Evolutionary conservation across 2,329 filamentous ascomycete genomes (phyloP), one percentile per base, ranked within the genome.

Genomic region (Mycosphaerella sp.): DNA sequence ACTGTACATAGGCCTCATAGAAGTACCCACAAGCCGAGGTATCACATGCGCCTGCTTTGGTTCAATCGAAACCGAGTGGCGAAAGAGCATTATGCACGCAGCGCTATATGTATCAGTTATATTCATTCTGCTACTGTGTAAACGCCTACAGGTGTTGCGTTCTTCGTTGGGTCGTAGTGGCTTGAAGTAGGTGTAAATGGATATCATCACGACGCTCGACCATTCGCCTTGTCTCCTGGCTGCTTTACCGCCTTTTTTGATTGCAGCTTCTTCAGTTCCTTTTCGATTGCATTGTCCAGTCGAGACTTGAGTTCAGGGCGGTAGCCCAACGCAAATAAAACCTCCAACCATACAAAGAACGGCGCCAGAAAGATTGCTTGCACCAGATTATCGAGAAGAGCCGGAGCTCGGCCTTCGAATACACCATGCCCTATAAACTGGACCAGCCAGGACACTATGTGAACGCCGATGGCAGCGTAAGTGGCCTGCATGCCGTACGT

Each of bases 281-380:
- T 76, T 67, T 84, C 73, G 3, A 96, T 88, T 38, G 80, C 83
- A 69, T 84, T 83, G 58, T 92, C 83, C 43, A 97, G 82, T 48
- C 92, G 83, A 57, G 80, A 79, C 74, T 92, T 89, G 62, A 98
- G 77, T 70, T 95, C 90, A 1, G 85, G 87, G 56, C 93, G 82
- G 73, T 97, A 98, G 46, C 93, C 93, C 48, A 95, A 81, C 66
- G 79, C 83, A 76, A 98, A 98, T 26, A 98, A 78, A 23, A 95
- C 74, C 75, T 97, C 91, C 64, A 98, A 86, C 88, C 93, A 98
- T 55, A 97, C 92, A 65, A 97, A 98, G 66, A 98, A 86, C 7
- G 93, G 93, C 0, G 93, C 93, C 23, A 97, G 78, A 67, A 97
- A 92, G 60, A 97, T 72, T 29, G 93, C 91, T 73, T 97, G 93